Conservation (phyloP, 1,284 basidiomycete genomes). For the Pseudozyma thailandica region DNA sequence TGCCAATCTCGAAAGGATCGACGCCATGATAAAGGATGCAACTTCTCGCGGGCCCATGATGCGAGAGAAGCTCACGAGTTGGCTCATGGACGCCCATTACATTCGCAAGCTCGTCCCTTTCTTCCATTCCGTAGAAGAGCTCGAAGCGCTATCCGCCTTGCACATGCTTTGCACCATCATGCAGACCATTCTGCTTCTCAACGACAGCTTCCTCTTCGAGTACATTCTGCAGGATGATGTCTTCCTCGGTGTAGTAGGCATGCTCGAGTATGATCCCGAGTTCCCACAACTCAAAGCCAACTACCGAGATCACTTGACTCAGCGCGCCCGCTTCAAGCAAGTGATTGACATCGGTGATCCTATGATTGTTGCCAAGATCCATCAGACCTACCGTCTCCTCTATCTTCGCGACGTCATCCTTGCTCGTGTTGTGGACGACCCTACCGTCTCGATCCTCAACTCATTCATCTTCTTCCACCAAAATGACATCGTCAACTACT, state of each 20-base stretch:
- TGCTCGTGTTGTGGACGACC: conserved; percentile 91
- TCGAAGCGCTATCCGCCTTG: conserved; percentile 86
- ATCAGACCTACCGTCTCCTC: conserved; percentile 93
- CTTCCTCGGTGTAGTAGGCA: conserved; percentile 91
- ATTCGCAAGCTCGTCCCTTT: conserved; percentile 86
- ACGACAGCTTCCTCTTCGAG: conserved; percentile 94
- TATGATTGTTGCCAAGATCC: conserved; percentile 74
- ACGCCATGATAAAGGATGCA: conserved; percentile 60
- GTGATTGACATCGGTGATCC: conserved; percentile 65
- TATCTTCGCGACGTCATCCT: conserved; percentile 99
- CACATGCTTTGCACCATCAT: conserved; percentile 91
- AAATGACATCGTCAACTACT: conserved; percentile 93
- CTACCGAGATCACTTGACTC: conserved; percentile 89
- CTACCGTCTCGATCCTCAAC: conserved; percentile 95
- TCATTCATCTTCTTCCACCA: conserved; percentile 99
- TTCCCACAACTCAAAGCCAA: conserved; percentile 94
- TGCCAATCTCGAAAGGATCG: conserved; percentile 66
- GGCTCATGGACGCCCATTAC: conserved; percentile 76
- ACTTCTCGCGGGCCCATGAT: conserved; percentile 70
- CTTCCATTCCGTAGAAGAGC: conserved; percentile 87
- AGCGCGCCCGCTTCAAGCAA: conserved; percentile 77
- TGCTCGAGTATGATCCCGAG: conserved; percentile 98
- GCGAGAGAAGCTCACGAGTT: conserved; percentile 80
- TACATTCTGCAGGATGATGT: conserved; percentile 92
- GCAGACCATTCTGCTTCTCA: conserved; percentile 93